Base-by-base conservation (phyloP, 495 filamentous ascomycete species). In the Hypoxylon cercidicola region DNA sequence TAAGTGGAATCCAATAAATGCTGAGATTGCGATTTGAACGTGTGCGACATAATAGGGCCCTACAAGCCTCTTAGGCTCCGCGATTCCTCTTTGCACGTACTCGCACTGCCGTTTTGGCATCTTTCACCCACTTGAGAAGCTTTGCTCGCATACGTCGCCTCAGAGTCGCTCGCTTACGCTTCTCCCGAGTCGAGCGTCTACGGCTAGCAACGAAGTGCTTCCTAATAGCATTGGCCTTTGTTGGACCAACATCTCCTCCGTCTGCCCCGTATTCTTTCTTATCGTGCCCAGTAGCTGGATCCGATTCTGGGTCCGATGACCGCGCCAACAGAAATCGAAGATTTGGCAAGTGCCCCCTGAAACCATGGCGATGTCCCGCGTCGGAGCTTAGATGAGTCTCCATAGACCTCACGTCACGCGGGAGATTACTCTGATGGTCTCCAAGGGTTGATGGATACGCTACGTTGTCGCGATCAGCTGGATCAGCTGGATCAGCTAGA, bases 1-100 rank as follows among this genome's bases (percentile, higher is more conserved):
- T 50, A 44, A 62, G 67, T 60, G 46, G 67, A 66, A 72, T 69
- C 63, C 69, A 70, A 70, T 60, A 47, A 53, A 67, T 69, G 54
- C 63, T 68, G 60, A 60, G 55, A 54, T 23, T 13, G 28, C 60
- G 51, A 35, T 52, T n/a, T 46, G 49, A 50, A 32, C 3, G 30
- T 32, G 9, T 5, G 10, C 39, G 46, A 25, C 28, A 32, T 30
- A 21, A 35, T 18, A 10, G 19, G 23, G 30, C 2, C 45, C 5
- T 25, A 25, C 23, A 5, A 25, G 23, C 5, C 16, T 21, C 18
- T 62, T 49, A 59, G 8, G 8, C 25, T 18, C 40, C 52, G 16
- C 48, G 65, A 41, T 59, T 68, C 47, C 30, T 70, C 18, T 60
- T 70, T 19, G 63, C 49, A 46, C 60, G 64, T 51, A 49, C 63